A percentile compares a stretch with the other conserved stretches of the same genome.
Conservation (phyloP, 306 rosid species). For the Quercus parvula region DNA sequence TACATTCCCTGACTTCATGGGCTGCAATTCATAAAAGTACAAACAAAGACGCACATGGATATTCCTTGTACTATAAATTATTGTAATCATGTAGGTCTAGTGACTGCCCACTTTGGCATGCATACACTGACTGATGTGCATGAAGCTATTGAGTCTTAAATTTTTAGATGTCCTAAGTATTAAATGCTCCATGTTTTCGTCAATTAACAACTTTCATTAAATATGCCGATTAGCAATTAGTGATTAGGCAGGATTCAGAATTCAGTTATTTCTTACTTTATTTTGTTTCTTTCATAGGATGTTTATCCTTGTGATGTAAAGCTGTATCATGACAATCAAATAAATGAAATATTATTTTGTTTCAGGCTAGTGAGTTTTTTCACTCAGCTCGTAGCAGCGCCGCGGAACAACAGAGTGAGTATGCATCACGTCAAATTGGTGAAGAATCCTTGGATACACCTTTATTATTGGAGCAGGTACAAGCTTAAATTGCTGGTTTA, state of each 20-base stretch:
- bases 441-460: constrained; percentile 69
- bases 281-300: background rate
- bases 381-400: constrained; percentile 59
- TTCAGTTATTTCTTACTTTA: background rate
- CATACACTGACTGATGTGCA: too few species aligned
- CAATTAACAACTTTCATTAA: background rate
- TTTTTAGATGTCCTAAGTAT: background rate
- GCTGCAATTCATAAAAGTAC: background rate
- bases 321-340: constrained; percentile 5
- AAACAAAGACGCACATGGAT: background rate
- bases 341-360: constrained; percentile 19
- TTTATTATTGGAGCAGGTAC: constrained; percentile 68
- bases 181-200: background rate
- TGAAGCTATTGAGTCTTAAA: background rate
- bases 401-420: constrained; percentile 63
- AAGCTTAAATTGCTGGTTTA: constrained; percentile 16
- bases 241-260: background rate
- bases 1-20: background rate
- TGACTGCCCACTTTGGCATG: too few species aligned
- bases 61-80: background rate
- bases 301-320: constrained; percentile 18
- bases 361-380: constrained; percentile 81
- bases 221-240: background rate
- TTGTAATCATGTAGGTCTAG: background rate
- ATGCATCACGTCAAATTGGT: constrained; percentile 39